Evolutionary conservation across 805 yeast genomes (phyloP).

Genomic region (Helenozyma rhizophorensis): DNA sequence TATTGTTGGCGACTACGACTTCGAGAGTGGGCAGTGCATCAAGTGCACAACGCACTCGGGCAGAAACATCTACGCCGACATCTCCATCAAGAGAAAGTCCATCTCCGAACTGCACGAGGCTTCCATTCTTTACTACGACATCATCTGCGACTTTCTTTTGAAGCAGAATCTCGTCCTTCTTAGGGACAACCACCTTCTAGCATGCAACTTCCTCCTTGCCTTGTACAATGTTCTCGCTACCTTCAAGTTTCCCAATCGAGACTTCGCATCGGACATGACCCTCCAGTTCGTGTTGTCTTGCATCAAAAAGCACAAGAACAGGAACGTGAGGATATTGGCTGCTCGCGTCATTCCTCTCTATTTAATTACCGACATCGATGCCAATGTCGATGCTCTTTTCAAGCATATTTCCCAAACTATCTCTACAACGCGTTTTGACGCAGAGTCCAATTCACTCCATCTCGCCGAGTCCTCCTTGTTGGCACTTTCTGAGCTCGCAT

Average conservation of each 20-base stretch:
- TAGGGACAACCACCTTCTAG: constrained; percentile 21
- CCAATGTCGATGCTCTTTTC: constrained; percentile 39
- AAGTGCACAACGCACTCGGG: constrained; percentile 31
- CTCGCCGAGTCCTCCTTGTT: constrained; percentile 55
- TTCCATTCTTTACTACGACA: constrained; percentile 19
- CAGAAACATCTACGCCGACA: constrained; percentile 22
- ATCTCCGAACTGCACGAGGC: constrained; percentile 21
- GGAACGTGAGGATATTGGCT: constrained; percentile 55
- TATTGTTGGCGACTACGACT: constrained; percentile 32
- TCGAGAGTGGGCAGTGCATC: constrained; percentile 26
- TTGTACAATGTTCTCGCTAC: constrained; percentile 49
- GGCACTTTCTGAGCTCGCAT: constrained; percentile 63
- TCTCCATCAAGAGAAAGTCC: constrained; percentile 20
- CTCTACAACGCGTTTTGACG: constrained; percentile 36
- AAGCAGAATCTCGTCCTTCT: constrained; percentile 5
- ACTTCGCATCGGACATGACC: constrained; percentile 18
- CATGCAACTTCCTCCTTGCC: constrained; percentile 42
- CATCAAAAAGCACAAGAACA: constrained; percentile 34
- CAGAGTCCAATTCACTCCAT: constrained; percentile 25
- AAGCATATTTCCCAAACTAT: constrained; percentile 40
- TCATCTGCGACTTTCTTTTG: constrained; percentile 19
- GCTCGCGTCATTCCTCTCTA: constrained; percentile 52
- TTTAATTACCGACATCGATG: constrained; percentile 33
- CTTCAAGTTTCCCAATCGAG: constrained; percentile 43
- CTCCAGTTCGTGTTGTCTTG: constrained; percentile 41